These are phyloP conservation scores for Auricularia heimuer DNA, from an alignment of 768 basidiomycete genomes.

Conservation along the genomic window DNA sequence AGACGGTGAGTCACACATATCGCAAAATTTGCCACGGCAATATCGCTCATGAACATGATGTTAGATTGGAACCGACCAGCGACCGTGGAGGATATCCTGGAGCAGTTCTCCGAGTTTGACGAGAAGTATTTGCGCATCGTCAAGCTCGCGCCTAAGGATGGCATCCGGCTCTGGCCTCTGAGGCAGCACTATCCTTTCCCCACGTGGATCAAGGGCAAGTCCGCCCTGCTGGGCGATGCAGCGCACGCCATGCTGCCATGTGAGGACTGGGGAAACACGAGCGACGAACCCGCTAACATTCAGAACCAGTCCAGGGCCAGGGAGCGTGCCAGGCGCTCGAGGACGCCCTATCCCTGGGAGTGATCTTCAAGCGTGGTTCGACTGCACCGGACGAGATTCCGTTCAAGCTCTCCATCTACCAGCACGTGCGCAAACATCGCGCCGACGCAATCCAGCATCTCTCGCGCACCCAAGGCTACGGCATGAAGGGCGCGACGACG, in stretches of 20 bases:
- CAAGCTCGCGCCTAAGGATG: neutral
- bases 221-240: neutral
- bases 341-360: neutral
- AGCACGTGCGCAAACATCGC: neutral
- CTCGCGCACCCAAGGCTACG: neutral
- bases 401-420: neutral
- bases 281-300: neutral
- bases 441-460: conserved; percentile 1
- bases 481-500: neutral
- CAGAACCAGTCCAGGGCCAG: neutral
- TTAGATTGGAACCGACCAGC: neutral
- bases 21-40: neutral
- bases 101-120: neutral
- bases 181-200: conserved; percentile 3
- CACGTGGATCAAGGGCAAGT: conserved; percentile 1
- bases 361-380: neutral
- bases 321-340: neutral
- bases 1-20: neutral
- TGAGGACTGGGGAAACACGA: neutral
- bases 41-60: neutral
- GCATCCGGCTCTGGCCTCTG: conserved; percentile 3
- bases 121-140: neutral
- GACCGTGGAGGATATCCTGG: neutral
- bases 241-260: neutral
- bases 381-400: neutral